Percentiles rank a stretch among this genome's conserved stretches.
Conservation (phyloP, 176 grass and related monocot genomes). For the Dactylis glomerata region DNA sequence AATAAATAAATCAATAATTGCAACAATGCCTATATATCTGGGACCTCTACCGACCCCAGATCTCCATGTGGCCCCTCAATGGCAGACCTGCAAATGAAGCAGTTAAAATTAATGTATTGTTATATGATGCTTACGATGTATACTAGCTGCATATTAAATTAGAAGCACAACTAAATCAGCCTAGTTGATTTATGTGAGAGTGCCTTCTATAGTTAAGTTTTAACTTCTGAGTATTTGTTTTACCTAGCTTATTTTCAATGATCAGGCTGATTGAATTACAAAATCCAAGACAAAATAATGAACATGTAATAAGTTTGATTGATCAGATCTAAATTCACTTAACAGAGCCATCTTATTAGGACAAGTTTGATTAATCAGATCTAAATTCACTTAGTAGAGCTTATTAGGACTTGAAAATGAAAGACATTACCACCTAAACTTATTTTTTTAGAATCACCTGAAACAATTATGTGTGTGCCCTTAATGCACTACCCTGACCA, state of each 20-base stretch:
- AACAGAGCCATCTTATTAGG: neutral
- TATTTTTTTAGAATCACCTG: too few species aligned
- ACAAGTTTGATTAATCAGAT: neutral
- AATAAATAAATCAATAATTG: slow-evolving; percentile 20
- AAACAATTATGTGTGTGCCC: neutral
- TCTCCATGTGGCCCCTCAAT: slow-evolving; percentile 20
- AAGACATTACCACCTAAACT: neutral
- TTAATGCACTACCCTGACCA: neutral
- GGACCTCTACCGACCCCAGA: slow-evolving; percentile 21
- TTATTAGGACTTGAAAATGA: neutral
- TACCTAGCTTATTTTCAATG: neutral
- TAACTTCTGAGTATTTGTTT: neutral
- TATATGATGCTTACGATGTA: slow-evolving; percentile 10
- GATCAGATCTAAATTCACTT: neutral
- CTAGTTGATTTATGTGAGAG: neutral
- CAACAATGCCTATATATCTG: neutral
- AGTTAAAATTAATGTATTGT: slow-evolving; percentile 4
- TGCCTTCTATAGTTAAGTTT: neutral
- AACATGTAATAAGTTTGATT: neutral
- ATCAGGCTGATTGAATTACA: neutral
- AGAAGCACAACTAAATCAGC: neutral
- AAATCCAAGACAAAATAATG: neutral
- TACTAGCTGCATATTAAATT: neutral
- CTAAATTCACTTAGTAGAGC: neutral
- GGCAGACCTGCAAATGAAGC: slow-evolving; percentile 40